Evolutionary conservation across 1,284 basidiomycete species (phyloP).

Genomic region (Rhodotorula sp.): DNA sequence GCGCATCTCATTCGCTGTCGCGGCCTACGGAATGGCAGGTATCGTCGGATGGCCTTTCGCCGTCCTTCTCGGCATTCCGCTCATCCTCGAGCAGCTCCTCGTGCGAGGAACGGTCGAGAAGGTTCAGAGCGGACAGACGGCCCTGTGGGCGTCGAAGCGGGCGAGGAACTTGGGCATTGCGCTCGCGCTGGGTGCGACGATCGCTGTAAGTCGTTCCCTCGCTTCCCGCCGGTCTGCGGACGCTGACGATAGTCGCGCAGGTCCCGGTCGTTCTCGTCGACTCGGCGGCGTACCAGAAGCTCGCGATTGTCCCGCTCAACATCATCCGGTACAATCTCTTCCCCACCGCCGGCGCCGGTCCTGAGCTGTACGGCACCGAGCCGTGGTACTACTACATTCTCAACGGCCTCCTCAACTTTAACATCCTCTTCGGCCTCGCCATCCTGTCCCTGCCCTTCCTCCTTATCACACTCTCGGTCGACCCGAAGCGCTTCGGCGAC

Average conservation of each 20-base stretch:
- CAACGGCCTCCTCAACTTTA: constrained; percentile 92
- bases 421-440: constrained; percentile 76
- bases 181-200: constrained; percentile 10
- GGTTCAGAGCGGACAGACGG: constrained; percentile 47
- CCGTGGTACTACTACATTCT: constrained; percentile 78
- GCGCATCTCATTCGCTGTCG: constrained; percentile 50
- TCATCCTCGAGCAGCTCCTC: constrained; percentile 86
- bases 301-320: constrained; percentile 83
- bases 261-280: constrained; percentile 78
- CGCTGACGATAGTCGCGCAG: constrained; percentile 52
- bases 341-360: constrained; percentile 62
- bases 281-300: constrained; percentile 79
- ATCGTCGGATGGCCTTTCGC: constrained; percentile 97
- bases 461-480: constrained; percentile 68
- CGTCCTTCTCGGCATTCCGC: constrained; percentile 79
- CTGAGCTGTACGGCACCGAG: constrained; percentile 89
- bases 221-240: too few relatives aligned
- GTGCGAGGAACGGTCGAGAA: constrained; percentile 71
- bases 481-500: constrained; percentile 72
- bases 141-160: constrained; percentile 20
- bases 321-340: constrained; percentile 94
- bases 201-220: constrained; percentile 61
- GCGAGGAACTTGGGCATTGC: constrained; percentile 26
- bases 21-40: constrained; percentile 75
- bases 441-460: constrained; percentile 76